phyloP scores from a whole-genome alignment of 768 basidiomycete species.

The Calocybe cyanea region DNA sequence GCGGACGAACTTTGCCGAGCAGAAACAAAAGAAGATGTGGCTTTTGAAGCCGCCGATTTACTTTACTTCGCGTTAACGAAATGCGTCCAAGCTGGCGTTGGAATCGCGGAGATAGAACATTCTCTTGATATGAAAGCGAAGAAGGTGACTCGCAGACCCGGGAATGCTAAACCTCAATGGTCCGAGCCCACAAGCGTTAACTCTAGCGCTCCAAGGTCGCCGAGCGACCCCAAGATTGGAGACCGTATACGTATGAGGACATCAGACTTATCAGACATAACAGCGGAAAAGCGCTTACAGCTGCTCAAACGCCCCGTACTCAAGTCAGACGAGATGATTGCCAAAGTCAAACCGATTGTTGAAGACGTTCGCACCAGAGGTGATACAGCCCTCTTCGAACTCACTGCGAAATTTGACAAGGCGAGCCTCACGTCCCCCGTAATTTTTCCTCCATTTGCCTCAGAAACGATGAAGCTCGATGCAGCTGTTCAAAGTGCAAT shows the following conservation, averaged over 20 bases:
- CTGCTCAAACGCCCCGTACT: constrained; percentile 89
- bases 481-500: constrained; percentile 74
- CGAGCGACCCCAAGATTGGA: constrained; percentile 19
- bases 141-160: constrained; percentile 82
- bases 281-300: constrained; percentile 51
- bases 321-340: constrained; percentile 84
- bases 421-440: constrained; percentile 66
- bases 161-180: constrained; percentile 91
- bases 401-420: constrained; percentile 93
- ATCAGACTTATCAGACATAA: constrained; percentile 48
- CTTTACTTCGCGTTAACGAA: constrained; percentile 88
- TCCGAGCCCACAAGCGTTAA: constrained; percentile 22
- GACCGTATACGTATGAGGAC: constrained; percentile 76
- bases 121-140: constrained; percentile 83
- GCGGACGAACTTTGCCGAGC: constrained; percentile 94
- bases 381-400: constrained; percentile 80
- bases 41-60: constrained; percentile 94
- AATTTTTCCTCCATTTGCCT: constrained; percentile 74
- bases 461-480: constrained; percentile 58
- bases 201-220: constrained; percentile 17
- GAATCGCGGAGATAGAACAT: constrained; percentile 75
- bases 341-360: constrained; percentile 92
- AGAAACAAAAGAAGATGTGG: constrained; percentile 72
- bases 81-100: constrained; percentile 81
- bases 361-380: constrained; percentile 80